Base-by-base conservation (phyloP, 129 eudicot genomes). In the Pseudognaphalium luteoalbum region DNA sequence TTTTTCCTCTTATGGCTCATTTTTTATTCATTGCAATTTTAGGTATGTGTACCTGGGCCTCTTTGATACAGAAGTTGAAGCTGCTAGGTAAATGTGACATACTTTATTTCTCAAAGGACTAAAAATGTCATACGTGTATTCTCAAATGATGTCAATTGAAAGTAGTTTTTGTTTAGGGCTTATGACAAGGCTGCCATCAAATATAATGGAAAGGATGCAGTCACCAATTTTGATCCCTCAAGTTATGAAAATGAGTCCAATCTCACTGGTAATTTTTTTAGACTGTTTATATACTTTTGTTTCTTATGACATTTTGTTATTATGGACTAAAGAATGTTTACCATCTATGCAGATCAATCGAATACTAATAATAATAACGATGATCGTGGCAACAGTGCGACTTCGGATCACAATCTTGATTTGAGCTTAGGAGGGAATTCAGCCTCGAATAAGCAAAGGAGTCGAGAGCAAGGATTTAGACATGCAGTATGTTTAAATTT, bases 31-130 rank as follows among this genome's bases (percentile, higher is more conserved):
- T 66, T 47, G 58, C 75, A 67, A 39, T 67, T n/a, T 11, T 75
- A 95, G 99, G 96, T 95, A 91, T 80, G 99, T 95, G 15, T 95
- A 95, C 84, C 76, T 95, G 85, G 99, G 99, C 17, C 96, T 95
- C 32, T 95, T 95, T 81, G 97, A 95, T 84, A 89, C 97, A 30
- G 99, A 95, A 85, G 78, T 91, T 68, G 99, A 95, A 87, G 99
- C 99, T 76, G 99, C 99, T 77, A 95, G 92, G 99, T 95, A 56
- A 47, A 85, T 78, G 33, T 65, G 77, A 39, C 66, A 25, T 16
- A 44, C 29, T 73, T 67, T 7, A 51, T 30, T 76, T 73, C 66
- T 84, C 21, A 34, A 68, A 78, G 80, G 81, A 70, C 67, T 82
- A 29, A 72, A 54, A 20, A 10, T 64, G 68, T 77, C 74, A 54